A percentile compares a stretch with the other conserved stretches of the same genome.
phyloP scores from a whole-genome alignment of 1,284 basidiomycete genomes.

The Marasmius sp. region DNA sequence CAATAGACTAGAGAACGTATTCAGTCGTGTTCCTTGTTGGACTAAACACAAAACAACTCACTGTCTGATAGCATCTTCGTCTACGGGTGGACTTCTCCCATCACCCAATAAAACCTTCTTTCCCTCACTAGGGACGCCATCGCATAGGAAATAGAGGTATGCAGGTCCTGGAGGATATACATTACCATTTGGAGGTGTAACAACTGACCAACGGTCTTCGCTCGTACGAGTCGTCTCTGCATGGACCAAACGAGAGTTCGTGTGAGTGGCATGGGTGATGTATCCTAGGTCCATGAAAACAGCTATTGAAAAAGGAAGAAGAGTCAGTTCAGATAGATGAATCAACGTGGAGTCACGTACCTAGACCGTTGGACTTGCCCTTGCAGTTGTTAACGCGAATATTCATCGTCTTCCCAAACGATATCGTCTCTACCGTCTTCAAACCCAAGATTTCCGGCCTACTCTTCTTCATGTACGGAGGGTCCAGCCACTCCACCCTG shows the following conservation, averaged over 20 bases:
- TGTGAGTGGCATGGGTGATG: conserved; percentile 77
- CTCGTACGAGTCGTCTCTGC: conserved; percentile 41
- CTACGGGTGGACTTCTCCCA: conserved; percentile 57
- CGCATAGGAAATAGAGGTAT: conserved; percentile 70
- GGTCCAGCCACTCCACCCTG: conserved; percentile 73
- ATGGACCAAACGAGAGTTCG: conserved; percentile 76
- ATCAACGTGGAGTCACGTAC: conserved; percentile 14
- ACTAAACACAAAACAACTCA: conserved; percentile 29
- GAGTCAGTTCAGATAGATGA: background rate
- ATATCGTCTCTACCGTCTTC: conserved; percentile 36
- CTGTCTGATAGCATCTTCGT: conserved; percentile 55
- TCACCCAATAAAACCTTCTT: conserved; percentile 71
- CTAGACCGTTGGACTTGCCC: conserved; percentile 26
- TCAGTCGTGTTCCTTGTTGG: conserved; percentile 5
- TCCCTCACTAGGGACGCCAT: conserved; percentile 69
- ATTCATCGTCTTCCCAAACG: conserved; percentile 44
- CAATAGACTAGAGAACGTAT: conserved; percentile 25
- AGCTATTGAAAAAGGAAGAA: conserved; percentile 37
- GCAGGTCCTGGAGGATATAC: conserved; percentile 83
- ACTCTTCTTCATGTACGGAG: conserved; percentile 63
- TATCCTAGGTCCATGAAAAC: conserved; percentile 78
- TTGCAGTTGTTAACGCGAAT: conserved; percentile 38
- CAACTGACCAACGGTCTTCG: conserved; percentile 40
- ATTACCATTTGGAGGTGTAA: conserved; percentile 59
- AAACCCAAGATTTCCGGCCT: conserved; percentile 50